Evolutionary conservation across 2,329 filamentous ascomycete species (phyloP).

Genomic region (Arthrobotrys pseudoclavata): DNA sequence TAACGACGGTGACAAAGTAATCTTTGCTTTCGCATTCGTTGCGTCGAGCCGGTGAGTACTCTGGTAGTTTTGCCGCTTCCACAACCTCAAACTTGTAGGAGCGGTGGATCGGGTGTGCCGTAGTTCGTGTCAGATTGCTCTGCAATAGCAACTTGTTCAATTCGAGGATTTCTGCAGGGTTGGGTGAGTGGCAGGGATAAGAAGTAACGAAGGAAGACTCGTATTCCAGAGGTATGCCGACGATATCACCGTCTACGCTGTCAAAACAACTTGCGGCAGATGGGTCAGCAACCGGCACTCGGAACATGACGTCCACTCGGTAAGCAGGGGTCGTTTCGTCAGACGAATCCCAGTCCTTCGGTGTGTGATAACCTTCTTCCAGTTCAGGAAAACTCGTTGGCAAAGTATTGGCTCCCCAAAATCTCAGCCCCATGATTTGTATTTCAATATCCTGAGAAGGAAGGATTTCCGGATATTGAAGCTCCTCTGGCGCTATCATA

Average conservation of each 20-base stretch:
- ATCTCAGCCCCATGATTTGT: conserved; percentile 48
- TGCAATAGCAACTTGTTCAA: conserved; percentile 19
- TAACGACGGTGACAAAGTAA: conserved; percentile 66
- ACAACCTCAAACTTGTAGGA: conserved; percentile 24
- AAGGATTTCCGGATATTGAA: conserved; percentile 75
- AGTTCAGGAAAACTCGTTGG: conserved; percentile 12
- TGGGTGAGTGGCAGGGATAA: conserved; percentile 34
- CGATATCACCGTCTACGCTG: conserved; percentile 64
- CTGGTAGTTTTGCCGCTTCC: conserved; percentile 34
- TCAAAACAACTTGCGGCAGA: conserved; percentile 5
- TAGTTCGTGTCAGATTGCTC: conserved; percentile 10
- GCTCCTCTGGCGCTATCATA: conserved; percentile 73
- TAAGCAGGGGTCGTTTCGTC: conserved; percentile 68
- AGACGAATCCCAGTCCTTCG: conserved; percentile 68
- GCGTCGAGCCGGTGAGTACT: conserved; percentile 65
- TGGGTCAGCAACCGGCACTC: conserved; percentile 67
- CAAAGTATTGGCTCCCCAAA: conserved; percentile 67
- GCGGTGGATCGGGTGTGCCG: conserved; percentile 40
- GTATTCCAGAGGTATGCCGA: conserved; percentile 61
- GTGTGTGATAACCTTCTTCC: conserved; percentile 66
- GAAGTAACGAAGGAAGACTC: conserved; percentile 51
- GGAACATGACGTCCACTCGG: conserved; percentile 48
- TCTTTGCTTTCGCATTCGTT: conserved; percentile 67
- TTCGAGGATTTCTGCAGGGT: neutral
- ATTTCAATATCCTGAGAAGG: conserved; percentile 67